Percentiles rank a stretch among this genome's conserved stretches.
Evolutionary conservation across 176 grass and related monocot genomes (phyloP).

Genomic region (Urochloa ruziziensis): DNA sequence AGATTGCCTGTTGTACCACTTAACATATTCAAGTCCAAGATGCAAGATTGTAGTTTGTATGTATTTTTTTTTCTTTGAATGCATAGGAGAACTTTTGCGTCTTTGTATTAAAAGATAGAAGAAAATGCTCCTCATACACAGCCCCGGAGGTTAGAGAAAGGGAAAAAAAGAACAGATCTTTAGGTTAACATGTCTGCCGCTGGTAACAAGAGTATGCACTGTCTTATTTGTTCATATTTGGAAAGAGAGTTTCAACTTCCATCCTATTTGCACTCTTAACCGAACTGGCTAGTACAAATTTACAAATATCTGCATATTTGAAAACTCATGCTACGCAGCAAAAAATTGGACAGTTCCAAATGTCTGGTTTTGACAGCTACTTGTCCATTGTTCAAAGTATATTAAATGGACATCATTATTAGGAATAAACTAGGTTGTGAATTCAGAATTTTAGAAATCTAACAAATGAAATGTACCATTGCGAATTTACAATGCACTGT

Average conservation of each 20-base stretch:
- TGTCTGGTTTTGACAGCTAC: background rate
- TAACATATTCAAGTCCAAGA: no score
- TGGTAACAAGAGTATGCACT: background rate
- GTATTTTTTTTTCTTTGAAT: background rate
- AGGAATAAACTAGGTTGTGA: background rate
- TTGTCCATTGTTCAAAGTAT: background rate
- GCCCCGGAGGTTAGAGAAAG: background rate
- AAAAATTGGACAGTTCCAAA: background rate
- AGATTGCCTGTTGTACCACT: background rate
- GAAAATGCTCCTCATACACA: background rate
- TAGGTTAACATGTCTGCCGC: background rate
- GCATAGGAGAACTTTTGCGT: background rate
- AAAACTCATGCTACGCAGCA: background rate
- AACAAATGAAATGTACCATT: background rate
- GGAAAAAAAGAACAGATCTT: background rate
- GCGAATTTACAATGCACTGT: background rate
- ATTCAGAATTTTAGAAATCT: background rate
- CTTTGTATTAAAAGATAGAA: background rate
- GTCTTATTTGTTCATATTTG: background rate
- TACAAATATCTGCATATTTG: constrained; percentile 1
- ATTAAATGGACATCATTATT: background rate
- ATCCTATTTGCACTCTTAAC: background rate
- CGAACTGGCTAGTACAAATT: background rate
- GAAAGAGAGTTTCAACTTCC: background rate
- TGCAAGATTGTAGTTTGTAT: background rate